Percentiles rank a stretch among this genome's conserved stretches.
These are phyloP conservation scores for Aspergillus melleus DNA, from an alignment of 2,329 filamentous ascomycete species.

Conservation along the genomic window DNA sequence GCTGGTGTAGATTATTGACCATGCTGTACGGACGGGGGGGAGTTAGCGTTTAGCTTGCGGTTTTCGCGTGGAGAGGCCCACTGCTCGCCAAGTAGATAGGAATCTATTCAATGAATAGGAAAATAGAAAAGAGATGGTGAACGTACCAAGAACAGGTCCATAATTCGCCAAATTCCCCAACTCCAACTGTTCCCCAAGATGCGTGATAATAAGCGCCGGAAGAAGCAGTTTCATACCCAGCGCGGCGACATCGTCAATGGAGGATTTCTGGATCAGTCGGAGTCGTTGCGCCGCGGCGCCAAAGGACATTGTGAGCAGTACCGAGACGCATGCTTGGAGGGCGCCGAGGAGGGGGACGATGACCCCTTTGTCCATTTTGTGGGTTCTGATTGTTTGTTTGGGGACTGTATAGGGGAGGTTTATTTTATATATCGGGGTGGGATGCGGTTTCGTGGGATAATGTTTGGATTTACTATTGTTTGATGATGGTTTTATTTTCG, in stretches of 20 bases:
- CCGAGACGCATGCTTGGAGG: constrained; percentile 56
- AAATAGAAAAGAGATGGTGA: not conserved
- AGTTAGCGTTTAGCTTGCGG: too few species aligned
- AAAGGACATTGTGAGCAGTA: constrained; percentile 55
- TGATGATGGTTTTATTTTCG: not conserved
- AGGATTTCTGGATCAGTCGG: not conserved
- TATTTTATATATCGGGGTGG: too few species aligned
- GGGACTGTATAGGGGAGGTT: too few species aligned
- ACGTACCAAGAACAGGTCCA: not conserved
- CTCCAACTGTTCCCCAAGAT: not conserved
- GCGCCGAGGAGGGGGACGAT: constrained; percentile 50
- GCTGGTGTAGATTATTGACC: not conserved
- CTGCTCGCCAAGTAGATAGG: too few species aligned
- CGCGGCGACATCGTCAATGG: not conserved
- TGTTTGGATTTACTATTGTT: too few species aligned
- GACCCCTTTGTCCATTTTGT: constrained; percentile 19
- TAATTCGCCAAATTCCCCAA: not conserved
- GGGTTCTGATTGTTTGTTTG: not conserved
- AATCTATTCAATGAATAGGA: not conserved
- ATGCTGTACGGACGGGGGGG: too few species aligned
- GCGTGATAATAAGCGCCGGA: not conserved
- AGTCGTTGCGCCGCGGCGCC: constrained; percentile 52
- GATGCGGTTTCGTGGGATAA: too few species aligned
- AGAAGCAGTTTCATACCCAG: not conserved
- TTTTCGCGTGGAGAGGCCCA: too few species aligned